phyloP scores from a whole-genome alignment of 75 land plant species.

The Picea sitchensis region DNA sequence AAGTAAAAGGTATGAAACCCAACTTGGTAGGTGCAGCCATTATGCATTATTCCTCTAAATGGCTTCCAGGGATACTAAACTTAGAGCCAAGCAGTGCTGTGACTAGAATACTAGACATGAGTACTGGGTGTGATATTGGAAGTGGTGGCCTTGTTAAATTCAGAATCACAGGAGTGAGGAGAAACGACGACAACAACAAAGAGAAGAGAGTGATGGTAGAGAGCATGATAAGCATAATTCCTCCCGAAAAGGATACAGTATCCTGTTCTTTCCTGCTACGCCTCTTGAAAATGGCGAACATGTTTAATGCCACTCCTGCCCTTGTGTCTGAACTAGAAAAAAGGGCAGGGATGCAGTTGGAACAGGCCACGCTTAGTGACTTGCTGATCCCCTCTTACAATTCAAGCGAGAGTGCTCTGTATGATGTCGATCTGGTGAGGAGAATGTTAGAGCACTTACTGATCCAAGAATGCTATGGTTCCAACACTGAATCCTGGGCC shows the following conservation, averaged over 20 bases:
- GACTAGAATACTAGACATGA: slow-evolving; percentile 3
- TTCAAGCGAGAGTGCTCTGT: slow-evolving; percentile 48
- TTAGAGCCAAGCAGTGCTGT: slow-evolving; percentile 14
- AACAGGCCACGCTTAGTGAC: slow-evolving; percentile 67
- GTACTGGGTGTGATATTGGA: not conserved
- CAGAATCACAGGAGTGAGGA: not conserved
- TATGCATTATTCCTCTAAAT: slow-evolving; percentile 71
- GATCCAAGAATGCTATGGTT: slow-evolving; percentile 50
- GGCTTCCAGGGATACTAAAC: slow-evolving; percentile 63
- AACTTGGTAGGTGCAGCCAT: slow-evolving; percentile 79
- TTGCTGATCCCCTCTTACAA: slow-evolving; percentile 73
- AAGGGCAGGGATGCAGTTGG: slow-evolving; percentile 83
- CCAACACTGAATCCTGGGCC: not conserved
- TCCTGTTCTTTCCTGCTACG: slow-evolving; percentile 71
- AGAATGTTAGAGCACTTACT: slow-evolving; percentile 87
- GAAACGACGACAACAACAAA: slow-evolving; percentile 15
- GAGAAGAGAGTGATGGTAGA: slow-evolving; percentile 74
- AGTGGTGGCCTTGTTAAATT: slow-evolving; percentile 15
- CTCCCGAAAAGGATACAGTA: slow-evolving; percentile 74
- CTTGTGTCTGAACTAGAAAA: slow-evolving; percentile 76
- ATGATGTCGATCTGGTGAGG: slow-evolving; percentile 84
- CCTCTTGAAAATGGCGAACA: slow-evolving; percentile 64
- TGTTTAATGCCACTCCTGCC: slow-evolving; percentile 66
- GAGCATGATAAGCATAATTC: slow-evolving; percentile 80
- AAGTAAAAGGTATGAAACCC: slow-evolving; percentile 81